phyloP scores from a whole-genome alignment of 768 basidiomycete genomes.

The Fibroporia radiculosa region DNA sequence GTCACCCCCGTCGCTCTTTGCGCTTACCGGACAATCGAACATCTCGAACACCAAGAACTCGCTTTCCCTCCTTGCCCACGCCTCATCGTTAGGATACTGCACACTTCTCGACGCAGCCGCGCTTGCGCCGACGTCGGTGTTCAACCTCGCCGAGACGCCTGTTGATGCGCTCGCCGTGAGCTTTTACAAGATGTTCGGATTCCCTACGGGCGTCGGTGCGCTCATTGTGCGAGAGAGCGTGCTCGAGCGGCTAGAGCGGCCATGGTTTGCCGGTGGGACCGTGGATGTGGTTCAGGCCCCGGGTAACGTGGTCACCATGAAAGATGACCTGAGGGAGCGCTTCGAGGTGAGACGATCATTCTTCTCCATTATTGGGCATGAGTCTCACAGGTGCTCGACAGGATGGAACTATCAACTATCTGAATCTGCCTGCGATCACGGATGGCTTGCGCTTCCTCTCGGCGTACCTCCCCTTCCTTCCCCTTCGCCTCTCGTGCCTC shows the following conservation, averaged over 20 bases:
- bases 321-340: slow-evolving; percentile 54
- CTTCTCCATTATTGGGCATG: not conserved
- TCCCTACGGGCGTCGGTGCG: slow-evolving; percentile 79
- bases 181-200: slow-evolving; percentile 90
- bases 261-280: slow-evolving; percentile 83
- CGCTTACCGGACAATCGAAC: slow-evolving; percentile 76
- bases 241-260: slow-evolving; percentile 49
- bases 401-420: slow-evolving; percentile 84
- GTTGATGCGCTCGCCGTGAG: slow-evolving; percentile 80
- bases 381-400: slow-evolving; percentile 20
- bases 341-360: slow-evolving; percentile 53
- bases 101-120: slow-evolving; percentile 81
- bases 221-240: slow-evolving; percentile 69
- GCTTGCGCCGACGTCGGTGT: slow-evolving; percentile 60
- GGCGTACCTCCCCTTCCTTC: slow-evolving; percentile 73
- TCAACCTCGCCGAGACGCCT: slow-evolving; percentile 57
- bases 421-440: slow-evolving; percentile 69
- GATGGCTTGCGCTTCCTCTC: slow-evolving; percentile 72
- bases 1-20: slow-evolving; percentile 54
- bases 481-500: slow-evolving; percentile 64
- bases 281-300: slow-evolving; percentile 82
- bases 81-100: slow-evolving; percentile 60
- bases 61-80: slow-evolving; percentile 56
- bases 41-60: slow-evolving; percentile 70
- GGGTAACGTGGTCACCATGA: slow-evolving; percentile 56